phyloP scores from a whole-genome alignment of 176 grass and related monocot genomes.

The Leersia perrieri region DNA sequence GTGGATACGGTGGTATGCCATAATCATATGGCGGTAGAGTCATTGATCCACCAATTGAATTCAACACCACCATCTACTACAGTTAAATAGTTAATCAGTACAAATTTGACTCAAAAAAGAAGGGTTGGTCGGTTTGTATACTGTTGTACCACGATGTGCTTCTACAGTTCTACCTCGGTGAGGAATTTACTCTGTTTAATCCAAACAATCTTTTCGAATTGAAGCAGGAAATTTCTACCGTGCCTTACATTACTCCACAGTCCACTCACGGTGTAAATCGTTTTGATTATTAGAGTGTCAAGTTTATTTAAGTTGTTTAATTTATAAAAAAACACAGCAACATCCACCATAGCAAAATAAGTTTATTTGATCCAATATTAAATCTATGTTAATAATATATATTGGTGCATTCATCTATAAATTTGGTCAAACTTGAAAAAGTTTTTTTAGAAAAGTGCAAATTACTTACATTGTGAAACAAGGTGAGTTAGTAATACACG shows the following conservation, averaged over 20 bases:
- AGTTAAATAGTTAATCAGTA: background rate
- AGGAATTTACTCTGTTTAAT: background rate
- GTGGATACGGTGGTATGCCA: background rate
- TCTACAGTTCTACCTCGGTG: background rate
- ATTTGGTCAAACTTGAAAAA: too few species aligned
- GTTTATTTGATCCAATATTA: too few species aligned
- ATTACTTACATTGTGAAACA: too few species aligned
- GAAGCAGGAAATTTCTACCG: background rate
- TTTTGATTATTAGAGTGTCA: too few species aligned
- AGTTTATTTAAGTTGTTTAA: too few species aligned
- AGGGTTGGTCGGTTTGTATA: background rate
- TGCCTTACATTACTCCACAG: background rate
- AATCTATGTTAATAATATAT: too few species aligned
- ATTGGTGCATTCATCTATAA: too few species aligned
- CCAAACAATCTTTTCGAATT: background rate
- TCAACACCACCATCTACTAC: background rate
- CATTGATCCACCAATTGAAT: background rate
- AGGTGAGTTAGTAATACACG: too few species aligned
- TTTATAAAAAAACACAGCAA: too few species aligned
- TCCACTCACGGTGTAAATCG: too few species aligned
- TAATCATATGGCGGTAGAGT: background rate
- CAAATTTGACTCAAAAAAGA: background rate
- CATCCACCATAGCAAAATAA: too few species aligned
- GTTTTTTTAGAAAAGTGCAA: too few species aligned
- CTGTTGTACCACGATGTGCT: background rate